Base-by-base conservation (phyloP, 176 grass and related monocot genomes). In the Rhynchospora tenuis region DNA sequence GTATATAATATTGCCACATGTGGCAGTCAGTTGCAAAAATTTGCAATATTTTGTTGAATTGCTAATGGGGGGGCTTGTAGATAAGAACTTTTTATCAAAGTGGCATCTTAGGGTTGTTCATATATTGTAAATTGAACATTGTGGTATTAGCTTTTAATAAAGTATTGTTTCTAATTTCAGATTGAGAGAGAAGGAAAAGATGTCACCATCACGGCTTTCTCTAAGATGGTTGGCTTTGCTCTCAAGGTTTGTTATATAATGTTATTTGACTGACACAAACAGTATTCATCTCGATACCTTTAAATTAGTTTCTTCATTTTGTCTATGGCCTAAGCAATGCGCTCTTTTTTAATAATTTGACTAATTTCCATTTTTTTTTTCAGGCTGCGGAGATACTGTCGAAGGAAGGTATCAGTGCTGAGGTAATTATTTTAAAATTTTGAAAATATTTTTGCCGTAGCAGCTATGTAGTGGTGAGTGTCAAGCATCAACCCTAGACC, bases 181-280 rank as follows among this genome's bases (percentile, higher is more conserved):
- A 90, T 98, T 86, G 95, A 98, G 73, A 80, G 87, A 61, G 91
- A 91, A 85, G 95, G 95, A 84, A 98, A 90, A 75, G 84, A 98
- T 85, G 88, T 95, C 55, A 95, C 95, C 17, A 93, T 98, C 87
- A 93, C 92, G 7, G 82, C 95, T 38, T 98, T 74, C 84, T 98
- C 95, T 73, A 98, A 98, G 88, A 98, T 98, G 88, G 95, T 98
- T 42, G 95, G 92, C 17, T 98, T 89, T 93, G 92, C 93, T 64
- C 93, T 98, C 66, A 82, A 98, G 93, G 96, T 95, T 65, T 73
- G 86, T 82, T 55, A 82, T 66, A 82, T 71, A 15, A 83, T 73
- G 59, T 82, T 83, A 65, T 60, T 58, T 61, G 33, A 83, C 3
- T 81, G 38, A 50, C 57, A 74, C 16, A 74, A 15, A 27, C 22